Evolutionary conservation across 495 filamentous ascomycete genomes (phyloP).

Genomic region (Cudoniella acicularis): DNA sequence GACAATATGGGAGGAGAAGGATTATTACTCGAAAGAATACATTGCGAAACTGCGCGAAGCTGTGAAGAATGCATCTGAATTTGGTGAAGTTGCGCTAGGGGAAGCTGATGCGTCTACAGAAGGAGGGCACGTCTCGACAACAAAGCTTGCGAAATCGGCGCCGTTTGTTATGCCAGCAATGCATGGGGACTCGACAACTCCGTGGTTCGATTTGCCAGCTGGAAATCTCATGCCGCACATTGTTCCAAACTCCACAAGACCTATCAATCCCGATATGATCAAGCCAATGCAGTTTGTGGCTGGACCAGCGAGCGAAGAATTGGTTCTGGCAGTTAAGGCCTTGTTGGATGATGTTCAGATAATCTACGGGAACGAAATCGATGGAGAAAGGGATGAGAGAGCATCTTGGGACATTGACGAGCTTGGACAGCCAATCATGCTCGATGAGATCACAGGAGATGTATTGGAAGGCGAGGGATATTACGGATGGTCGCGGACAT

Average conservation of each 20-base stretch:
- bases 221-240: constrained; percentile 78
- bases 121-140: constrained; percentile 18
- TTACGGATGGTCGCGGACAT: constrained; percentile 80
- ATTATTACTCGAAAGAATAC: constrained; percentile 60
- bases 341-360: constrained; percentile 66
- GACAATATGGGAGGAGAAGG: constrained; percentile 66
- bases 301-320: constrained; percentile 66
- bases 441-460: constrained; percentile 59
- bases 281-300: constrained; percentile 69
- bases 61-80: constrained; percentile 42
- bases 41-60: constrained; percentile 58
- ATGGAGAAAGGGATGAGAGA: constrained; percentile 29
- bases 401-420: constrained; percentile 58
- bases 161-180: constrained; percentile 69
- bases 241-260: constrained; percentile 66
- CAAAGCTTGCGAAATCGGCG: constrained; percentile 42
- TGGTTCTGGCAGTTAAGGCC: constrained; percentile 61
- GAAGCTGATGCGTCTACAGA: neutral
- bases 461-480: constrained; percentile 64
- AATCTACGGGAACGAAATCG: constrained; percentile 49
- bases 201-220: constrained; percentile 83
- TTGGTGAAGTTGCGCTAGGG: constrained; percentile 27
- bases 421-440: constrained; percentile 63
- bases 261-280: constrained; percentile 68
- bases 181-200: constrained; percentile 72